Base-by-base conservation (phyloP, 2,329 filamentous ascomycete genomes). In the Monosporascus ibericus region DNA sequence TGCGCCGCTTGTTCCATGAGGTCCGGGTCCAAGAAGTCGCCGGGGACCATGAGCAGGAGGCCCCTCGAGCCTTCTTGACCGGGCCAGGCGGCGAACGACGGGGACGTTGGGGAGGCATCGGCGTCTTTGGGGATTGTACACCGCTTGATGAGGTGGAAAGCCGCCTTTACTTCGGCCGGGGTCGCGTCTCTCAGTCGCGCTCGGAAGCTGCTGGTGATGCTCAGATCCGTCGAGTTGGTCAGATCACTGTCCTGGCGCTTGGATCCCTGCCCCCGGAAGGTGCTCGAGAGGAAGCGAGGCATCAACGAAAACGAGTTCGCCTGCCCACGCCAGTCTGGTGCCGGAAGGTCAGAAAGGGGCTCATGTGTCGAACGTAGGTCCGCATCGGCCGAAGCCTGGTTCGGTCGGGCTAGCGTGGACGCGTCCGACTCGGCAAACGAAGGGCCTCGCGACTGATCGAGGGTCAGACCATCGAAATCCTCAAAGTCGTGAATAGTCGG, bases 21-120 rank as follows among this genome's bases (percentile, higher is more conserved):
- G 48, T 68, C 62, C 6, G 62, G 56, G 34, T 60, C 68, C 6
- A 82, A 64, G 38, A 79, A 78, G 56, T 81, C 77, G 20, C 78
- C 77, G 0, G 79, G 75, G 5, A 81, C 59, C 9, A 42, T 42
- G 18, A 5, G 72, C 67, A 48, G 68, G 68, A 39, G 48, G 11
- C 14, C 37, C 11, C 11, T 34, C 14, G 5, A 38, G 22, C 20
- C 17, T 25, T 34, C 24, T 20, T 5, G 37, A 17, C 11, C 5
- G 47, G 14, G 34, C 15, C 18, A 25, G 22, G 22, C 18, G 39
- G 39, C 6, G 5, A 18, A 20, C 39, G 39, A 42, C 8, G 51
- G 44, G 11, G 50, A 52, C 4, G 55, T 46, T 3, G 36, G 48
- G 25, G 56, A 52, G 24, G 50, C 48, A 17, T 63, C 61, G 14